Base-by-base conservation (phyloP, 345 rosid species). In the Rhizophora apiculata region DNA sequence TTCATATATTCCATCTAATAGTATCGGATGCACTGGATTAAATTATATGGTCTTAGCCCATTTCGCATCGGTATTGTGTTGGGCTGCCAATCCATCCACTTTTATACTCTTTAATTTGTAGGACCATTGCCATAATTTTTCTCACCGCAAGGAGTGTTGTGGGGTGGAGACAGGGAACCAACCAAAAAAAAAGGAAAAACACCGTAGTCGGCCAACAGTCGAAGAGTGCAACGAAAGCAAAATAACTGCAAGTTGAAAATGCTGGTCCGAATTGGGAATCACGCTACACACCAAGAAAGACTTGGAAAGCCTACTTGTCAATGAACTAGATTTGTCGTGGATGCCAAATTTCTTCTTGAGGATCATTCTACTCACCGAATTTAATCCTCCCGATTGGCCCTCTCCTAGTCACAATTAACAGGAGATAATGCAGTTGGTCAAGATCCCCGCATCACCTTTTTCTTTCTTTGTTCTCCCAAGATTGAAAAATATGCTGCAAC, bases 271-370 rank as follows among this genome's bases (percentile, higher is more conserved):
- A 31, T 21, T 19, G 39, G 62, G 74, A 49, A 36, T n/a, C 21
- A 18, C 62, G 37, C 15, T 54, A 16, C 63, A 7, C 37, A 59
- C 62, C 62, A 52, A 31, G 53, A 39, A 61, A 6, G 74, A 74
- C 60, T n/a, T 54, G 39, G 78, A 71, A 64, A 80, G 70, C 26
- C 62, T 43, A 77, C 76, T 70, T 72, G 52, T 20, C 48, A 31
- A 57, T 16, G 34, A 66, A 43, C 32, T 60, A 36, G 55, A 26
- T 34, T 55, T 57, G 9, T 13, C 49, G 9, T 13, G n/a, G 39
- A 13, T 21, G 55, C 24, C 21, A 20, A 15, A 60, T 58, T 63
- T 63, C 58, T 29, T 26, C 37, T 2, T 30, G 3, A 15, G 30
- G 18, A 56, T 56, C 60, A 56, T 24, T 56, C 22, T 8, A 27